phyloP scores from a whole-genome alignment of 2,329 filamentous ascomycete genomes.

The Kalaharituber pfeilii region DNA sequence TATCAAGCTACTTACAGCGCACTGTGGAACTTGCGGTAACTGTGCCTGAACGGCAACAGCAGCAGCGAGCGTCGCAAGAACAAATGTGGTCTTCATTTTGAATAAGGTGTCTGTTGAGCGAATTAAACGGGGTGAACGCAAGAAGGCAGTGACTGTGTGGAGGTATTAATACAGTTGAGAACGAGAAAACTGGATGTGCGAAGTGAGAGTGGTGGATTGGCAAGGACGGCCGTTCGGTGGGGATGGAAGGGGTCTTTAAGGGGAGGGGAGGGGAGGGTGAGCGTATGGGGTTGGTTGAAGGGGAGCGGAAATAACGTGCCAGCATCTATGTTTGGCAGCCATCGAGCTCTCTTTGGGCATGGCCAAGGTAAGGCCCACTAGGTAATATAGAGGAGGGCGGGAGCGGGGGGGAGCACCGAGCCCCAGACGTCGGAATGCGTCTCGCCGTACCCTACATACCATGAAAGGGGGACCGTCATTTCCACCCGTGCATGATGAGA shows the following conservation, averaged over 20 bases:
- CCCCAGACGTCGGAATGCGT: no score
- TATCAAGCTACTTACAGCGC: constrained; percentile 4
- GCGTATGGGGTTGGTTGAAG: no score
- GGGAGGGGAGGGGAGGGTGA: no score
- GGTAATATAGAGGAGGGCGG: no score
- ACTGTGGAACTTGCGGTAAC: background rate
- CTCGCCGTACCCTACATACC: no score
- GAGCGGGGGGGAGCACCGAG: no score
- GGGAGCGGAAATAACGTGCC: no score
- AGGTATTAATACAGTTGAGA: background rate
- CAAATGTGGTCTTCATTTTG: background rate
- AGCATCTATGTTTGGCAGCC: no score
- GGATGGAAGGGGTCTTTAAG: background rate
- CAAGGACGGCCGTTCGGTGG: background rate
- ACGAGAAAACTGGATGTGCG: background rate
- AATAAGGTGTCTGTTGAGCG: background rate
- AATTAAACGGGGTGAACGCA: background rate
- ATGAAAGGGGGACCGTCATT: no score
- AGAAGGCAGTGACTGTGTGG: background rate
- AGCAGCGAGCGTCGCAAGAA: background rate
- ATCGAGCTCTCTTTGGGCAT: no score
- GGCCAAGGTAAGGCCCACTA: no score
- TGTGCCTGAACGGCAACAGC: background rate
- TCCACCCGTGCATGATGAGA: no score
- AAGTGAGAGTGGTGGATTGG: constrained; percentile 10